A percentile compares a stretch with the other conserved stretches of the same genome.
phyloP scores from a whole-genome alignment of 768 basidiomycete species.

The Hortiboletus campestris region DNA sequence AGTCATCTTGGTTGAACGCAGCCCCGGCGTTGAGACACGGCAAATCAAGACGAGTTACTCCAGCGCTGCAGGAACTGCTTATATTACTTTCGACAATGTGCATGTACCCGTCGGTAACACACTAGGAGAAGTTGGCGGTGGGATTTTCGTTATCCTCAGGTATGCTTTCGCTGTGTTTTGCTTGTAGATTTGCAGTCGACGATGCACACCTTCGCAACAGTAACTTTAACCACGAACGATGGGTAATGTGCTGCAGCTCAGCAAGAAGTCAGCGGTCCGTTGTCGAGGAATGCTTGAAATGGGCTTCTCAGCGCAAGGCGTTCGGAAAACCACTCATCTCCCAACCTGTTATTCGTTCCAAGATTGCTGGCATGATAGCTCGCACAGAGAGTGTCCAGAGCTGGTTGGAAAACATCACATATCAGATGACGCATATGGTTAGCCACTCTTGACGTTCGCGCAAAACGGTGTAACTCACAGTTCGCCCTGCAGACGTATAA shows the following conservation, averaged over 20 bases:
- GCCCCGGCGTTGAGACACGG: slow-evolving; percentile 62
- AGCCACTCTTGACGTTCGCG: not conserved
- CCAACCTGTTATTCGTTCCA: slow-evolving; percentile 84
- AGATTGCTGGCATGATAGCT: slow-evolving; percentile 87
- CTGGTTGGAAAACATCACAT: slow-evolving; percentile 87
- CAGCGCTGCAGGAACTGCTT: slow-evolving; percentile 80
- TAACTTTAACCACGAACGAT: slow-evolving; percentile 95
- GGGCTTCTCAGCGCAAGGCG: slow-evolving; percentile 86
- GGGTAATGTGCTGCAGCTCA: slow-evolving; percentile 82
- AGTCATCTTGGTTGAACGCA: slow-evolving; percentile 62
- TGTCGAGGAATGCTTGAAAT: slow-evolving; percentile 88
- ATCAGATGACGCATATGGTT: slow-evolving; percentile 85
- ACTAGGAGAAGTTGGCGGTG: slow-evolving; percentile 60
- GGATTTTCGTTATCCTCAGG: slow-evolving; percentile 63
- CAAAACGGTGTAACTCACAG: not conserved
- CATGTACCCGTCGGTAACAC: slow-evolving; percentile 86
- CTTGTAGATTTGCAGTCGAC: not conserved
- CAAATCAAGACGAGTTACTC: slow-evolving; percentile 86
- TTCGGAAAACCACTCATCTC: slow-evolving; percentile 86
- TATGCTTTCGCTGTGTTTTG: slow-evolving; percentile 6
- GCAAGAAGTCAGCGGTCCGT: slow-evolving; percentile 66
- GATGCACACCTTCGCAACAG: slow-evolving; percentile 32
- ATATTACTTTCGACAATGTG: slow-evolving; percentile 80
- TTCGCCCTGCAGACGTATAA: slow-evolving; percentile 51
- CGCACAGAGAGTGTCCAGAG: slow-evolving; percentile 76